A percentile compares a stretch with the other conserved stretches of the same genome.
Conservation (phyloP, 345 rosid species). For the Lepidium africanum region DNA sequence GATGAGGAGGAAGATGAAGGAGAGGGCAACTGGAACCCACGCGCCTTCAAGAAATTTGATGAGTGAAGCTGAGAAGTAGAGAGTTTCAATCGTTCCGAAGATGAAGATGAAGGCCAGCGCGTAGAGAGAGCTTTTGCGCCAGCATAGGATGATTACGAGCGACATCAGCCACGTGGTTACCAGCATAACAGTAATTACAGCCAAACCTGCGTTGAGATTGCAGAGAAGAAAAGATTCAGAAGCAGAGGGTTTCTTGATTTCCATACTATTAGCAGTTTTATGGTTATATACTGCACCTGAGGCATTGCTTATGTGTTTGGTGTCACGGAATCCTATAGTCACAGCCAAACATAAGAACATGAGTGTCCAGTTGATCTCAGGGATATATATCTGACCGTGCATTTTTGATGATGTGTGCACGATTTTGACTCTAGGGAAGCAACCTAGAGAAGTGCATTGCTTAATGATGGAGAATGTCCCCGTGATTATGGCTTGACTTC, state of each 20-base stretch:
- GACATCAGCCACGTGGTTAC: constrained; percentile 96
- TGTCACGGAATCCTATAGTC: constrained; percentile 85
- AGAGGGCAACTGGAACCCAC: constrained; percentile 86
- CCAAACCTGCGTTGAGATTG: constrained; percentile 56
- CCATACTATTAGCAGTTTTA: neutral
- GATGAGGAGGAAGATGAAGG: constrained; percentile 58
- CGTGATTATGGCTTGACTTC: constrained; percentile 94
- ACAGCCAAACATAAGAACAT: constrained; percentile 95
- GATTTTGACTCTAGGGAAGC: constrained; percentile 89
- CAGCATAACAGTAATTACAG: constrained; percentile 94
- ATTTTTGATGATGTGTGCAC: constrained; percentile 87
- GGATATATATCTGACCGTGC: constrained; percentile 95
- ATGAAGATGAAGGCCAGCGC: constrained; percentile 66
- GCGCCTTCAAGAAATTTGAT: constrained; percentile 96
- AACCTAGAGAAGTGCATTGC: constrained; percentile 88
- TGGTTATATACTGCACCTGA: constrained; percentile 41
- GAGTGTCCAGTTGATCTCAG: constrained; percentile 94
- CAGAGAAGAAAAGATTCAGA: constrained; percentile 5
- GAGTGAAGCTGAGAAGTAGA: constrained; percentile 96
- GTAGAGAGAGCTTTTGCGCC: constrained; percentile 62
- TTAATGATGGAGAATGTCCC: constrained; percentile 97
- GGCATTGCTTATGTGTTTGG: constrained; percentile 85
- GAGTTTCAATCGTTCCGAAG: constrained; percentile 81
- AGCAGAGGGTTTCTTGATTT: neutral
- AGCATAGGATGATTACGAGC: constrained; percentile 78